A percentile compares a stretch with the other conserved stretches of the same genome.
Conservation (phyloP, 768 basidiomycete species). For the Megacollybia marginata region DNA sequence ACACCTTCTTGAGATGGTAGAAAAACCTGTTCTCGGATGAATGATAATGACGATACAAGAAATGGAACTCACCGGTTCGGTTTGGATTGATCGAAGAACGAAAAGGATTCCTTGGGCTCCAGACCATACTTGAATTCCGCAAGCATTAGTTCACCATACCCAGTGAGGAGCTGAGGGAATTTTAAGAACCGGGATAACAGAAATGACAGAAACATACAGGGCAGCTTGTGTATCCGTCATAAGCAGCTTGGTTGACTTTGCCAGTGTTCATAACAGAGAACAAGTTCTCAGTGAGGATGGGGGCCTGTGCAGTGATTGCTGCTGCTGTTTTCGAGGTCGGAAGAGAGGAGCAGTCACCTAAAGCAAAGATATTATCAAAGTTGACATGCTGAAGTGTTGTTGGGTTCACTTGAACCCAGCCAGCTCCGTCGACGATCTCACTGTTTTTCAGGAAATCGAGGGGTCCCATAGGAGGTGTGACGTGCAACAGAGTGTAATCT, state of each 20-base stretch:
- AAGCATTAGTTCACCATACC: constrained; percentile 77
- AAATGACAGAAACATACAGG: constrained; percentile 44
- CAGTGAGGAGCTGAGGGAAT: constrained; percentile 56
- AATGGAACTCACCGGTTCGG: constrained; percentile 52
- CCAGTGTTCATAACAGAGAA: constrained; percentile 71
- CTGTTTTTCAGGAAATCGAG: constrained; percentile 72
- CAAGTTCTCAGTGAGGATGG: constrained; percentile 81
- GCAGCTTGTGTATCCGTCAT: constrained; percentile 88
- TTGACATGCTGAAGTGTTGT: constrained; percentile 80
- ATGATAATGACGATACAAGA: background rate
- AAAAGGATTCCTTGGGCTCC: constrained; percentile 82
- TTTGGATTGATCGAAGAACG: constrained; percentile 65
- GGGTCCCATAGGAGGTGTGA: constrained; percentile 89
- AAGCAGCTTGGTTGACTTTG: constrained; percentile 56
- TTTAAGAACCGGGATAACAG: background rate
- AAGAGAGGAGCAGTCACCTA: constrained; percentile 89
- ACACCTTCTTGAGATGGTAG: constrained; percentile 83
- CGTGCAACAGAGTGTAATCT: constrained; percentile 81
- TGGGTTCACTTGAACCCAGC: constrained; percentile 86
- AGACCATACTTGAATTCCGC: constrained; percentile 94
- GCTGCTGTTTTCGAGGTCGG: constrained; percentile 97
- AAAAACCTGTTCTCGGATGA: constrained; percentile 41
- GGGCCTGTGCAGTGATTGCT: constrained; percentile 86
- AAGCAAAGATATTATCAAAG: constrained; percentile 78
- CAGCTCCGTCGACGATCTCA: constrained; percentile 70